Evolutionary conservation across 2,329 filamentous ascomycete species (phyloP).

Genomic region (Dactylellina cionopaga): DNA sequence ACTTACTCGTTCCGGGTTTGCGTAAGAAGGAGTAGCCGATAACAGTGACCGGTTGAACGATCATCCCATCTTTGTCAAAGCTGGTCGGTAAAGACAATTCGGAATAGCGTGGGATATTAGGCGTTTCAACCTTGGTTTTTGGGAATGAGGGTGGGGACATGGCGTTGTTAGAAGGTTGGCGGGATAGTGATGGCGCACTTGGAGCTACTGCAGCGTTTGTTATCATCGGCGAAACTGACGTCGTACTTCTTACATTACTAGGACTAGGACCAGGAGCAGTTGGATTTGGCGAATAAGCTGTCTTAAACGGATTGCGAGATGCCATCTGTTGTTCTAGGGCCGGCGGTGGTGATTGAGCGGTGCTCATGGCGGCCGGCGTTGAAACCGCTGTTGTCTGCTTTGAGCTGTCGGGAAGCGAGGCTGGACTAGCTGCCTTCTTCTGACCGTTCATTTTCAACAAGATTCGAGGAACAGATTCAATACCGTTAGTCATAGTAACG

Average conservation of each 20-base stretch:
- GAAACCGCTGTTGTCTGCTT: slow-evolving; percentile 29
- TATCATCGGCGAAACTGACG: slow-evolving; percentile 32
- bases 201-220: slow-evolving; percentile 7
- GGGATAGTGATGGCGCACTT: neutral
- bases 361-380: slow-evolving; percentile 22
- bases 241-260: neutral
- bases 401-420: slow-evolving; percentile 20
- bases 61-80: slow-evolving; percentile 15
- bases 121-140: neutral
- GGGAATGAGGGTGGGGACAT: neutral
- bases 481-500: slow-evolving; percentile 22
- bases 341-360: slow-evolving; percentile 21
- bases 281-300: slow-evolving; percentile 12
- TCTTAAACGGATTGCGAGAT: slow-evolving; percentile 15
- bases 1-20: slow-evolving; percentile 32
- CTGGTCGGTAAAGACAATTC: slow-evolving; percentile 5
- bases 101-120: neutral
- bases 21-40: neutral
- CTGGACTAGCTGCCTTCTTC: slow-evolving; percentile 31
- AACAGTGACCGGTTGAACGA: neutral
- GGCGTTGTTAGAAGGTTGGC: neutral
- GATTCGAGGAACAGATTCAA: slow-evolving; percentile 24
- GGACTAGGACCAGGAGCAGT: slow-evolving; percentile 15
- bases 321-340: neutral
- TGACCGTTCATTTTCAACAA: slow-evolving; percentile 35